Percentiles rank a stretch among this genome's conserved stretches.
phyloP scores from a whole-genome alignment of 1,284 basidiomycete species.

The Ganoderma meredithae region DNA sequence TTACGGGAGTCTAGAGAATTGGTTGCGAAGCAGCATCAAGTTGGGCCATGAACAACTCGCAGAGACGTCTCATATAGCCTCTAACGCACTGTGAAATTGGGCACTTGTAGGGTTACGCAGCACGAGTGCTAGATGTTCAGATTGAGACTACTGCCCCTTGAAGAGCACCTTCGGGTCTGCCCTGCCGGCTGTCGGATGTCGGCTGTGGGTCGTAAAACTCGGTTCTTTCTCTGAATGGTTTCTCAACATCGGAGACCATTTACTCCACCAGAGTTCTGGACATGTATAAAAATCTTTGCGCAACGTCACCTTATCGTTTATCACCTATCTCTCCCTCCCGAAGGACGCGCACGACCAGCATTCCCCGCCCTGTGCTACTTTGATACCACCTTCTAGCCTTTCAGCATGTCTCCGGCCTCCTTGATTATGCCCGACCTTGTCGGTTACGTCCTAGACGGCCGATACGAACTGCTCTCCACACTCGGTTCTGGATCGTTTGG shows the following conservation, averaged over 20 bases:
- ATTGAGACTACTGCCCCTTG: background rate
- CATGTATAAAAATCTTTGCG: background rate
- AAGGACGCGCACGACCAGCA: background rate
- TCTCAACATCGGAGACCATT: background rate
- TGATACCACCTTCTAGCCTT: conserved; percentile 1
- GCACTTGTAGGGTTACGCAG: background rate
- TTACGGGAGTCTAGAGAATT: background rate
- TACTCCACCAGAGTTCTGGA: background rate
- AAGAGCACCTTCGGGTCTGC: too few relatives aligned
- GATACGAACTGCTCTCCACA: conserved; percentile 28
- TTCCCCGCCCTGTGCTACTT: background rate
- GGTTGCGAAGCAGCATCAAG: background rate
- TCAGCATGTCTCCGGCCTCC: conserved; percentile 21
- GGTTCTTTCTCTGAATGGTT: background rate
- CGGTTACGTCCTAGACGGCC: conserved; percentile 21
- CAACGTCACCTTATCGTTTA: background rate
- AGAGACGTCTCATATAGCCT: background rate
- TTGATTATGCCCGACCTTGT: conserved; percentile 33
- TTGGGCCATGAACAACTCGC: background rate
- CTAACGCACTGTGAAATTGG: background rate
- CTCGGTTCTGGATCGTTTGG: conserved; percentile 45
- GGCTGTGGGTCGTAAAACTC: background rate
- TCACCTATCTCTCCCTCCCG: background rate
- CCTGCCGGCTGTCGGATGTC: background rate
- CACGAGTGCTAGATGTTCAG: background rate